Evolutionary conservation across 108 stramenopile species (phyloP).

Genomic region (Skeletonema costatum): DNA sequence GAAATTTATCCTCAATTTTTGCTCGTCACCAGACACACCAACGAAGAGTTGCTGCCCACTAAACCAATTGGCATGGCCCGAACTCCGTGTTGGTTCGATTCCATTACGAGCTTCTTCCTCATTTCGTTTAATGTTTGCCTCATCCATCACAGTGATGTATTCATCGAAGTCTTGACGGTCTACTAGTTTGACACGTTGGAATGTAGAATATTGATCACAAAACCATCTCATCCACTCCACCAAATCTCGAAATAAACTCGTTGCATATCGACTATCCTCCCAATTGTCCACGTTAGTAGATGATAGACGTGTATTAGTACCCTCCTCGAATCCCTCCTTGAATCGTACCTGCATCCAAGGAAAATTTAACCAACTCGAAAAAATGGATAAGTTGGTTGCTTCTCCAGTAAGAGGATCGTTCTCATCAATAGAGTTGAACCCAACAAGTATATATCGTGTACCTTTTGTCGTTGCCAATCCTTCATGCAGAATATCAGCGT

Average conservation of each 20-base stretch:
- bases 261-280: conserved; percentile 6
- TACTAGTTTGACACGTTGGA: conserved; percentile 11
- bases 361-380: conserved; percentile 59
- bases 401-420: conserved; percentile 55
- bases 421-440: conserved; percentile 60
- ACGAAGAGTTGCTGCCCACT: conserved; percentile 29
- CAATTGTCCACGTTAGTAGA: background rate
- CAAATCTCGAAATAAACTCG: conserved; percentile 16
- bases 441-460: conserved; percentile 65
- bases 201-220: conserved; percentile 14
- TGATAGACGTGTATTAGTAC: conserved; percentile 3
- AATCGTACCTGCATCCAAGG: conserved; percentile 52
- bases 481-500: conserved; percentile 58
- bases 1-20: conserved; percentile 18
- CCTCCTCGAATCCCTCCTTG: conserved; percentile 34
- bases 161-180: background rate
- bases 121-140: conserved; percentile 19
- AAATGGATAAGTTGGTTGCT: conserved; percentile 44
- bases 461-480: conserved; percentile 60
- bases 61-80: conserved; percentile 34
- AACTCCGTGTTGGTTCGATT: conserved; percentile 11
- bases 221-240: conserved; percentile 1
- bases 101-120: conserved; percentile 1
- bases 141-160: conserved; percentile 28
- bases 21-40: conserved; percentile 26